Base-by-base conservation (phyloP, 2,329 filamentous ascomycete species). In the Mariannaea elegans region DNA sequence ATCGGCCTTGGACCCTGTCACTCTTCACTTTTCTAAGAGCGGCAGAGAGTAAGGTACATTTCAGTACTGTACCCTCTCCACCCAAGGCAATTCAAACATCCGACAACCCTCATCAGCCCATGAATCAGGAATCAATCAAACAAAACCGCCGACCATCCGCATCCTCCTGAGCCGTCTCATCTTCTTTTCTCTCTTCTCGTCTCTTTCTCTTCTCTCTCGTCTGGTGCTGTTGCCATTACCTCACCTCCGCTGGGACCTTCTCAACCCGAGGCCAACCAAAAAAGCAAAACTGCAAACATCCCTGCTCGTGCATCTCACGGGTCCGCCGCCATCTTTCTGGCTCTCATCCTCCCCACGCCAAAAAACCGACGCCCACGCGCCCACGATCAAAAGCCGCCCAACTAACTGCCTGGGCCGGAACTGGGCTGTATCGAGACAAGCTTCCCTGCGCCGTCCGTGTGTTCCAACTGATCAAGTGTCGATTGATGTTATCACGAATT, bases 231-330 rank as follows among this genome's bases (percentile, higher is more conserved):
- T 10, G 7, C 36, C 16, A 39, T 19, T 16, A 19, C 16, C 36
- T 39, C 36, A 39, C 36, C 36, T 18, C 29, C 46, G 24, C 36
- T n/a, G 34, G 24, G 44, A 14, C 24, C 24, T 19, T 45, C 34
- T 32, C 42, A 38, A 29, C 34, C 10, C 29, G 23, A n/a, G 19
- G 12, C 36, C 44, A 32, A 19, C 38, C 29, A 42, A 21, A 31
- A 47, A 44, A 44, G 21, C 48, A 31, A 53, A 29, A 46, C 32
- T 5, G 10, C 6, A 38, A 61, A 61, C 49, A 61, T 36, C 59
- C 59, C 59, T 61, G 59, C 59, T 54, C 24, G 54, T 54, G 50
- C 56, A 59, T 54, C 48, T 41, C 49, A 52, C 44, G 42, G 49
- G 50, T 42, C 49, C 49, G 49, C 55, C 49, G 44, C 56, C 56